phyloP scores from a whole-genome alignment of 176 grass and related monocot genomes.

The Musa beccarii region DNA sequence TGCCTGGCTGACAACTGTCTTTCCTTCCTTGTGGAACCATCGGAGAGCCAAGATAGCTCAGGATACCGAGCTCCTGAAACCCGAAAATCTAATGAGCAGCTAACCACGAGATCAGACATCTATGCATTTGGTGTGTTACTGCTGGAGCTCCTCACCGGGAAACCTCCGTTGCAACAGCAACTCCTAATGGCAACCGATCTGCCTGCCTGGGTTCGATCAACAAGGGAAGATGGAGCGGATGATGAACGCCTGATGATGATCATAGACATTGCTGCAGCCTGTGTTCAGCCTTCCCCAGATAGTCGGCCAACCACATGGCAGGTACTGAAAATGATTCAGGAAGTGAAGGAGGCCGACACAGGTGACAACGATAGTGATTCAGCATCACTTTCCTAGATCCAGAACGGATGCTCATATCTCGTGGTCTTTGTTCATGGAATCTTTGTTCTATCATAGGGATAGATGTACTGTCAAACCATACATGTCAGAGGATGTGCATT shows the following conservation, averaged over 20 bases:
- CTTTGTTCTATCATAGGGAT: background rate
- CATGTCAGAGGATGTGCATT: no score
- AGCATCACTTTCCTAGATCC: conserved; percentile 50
- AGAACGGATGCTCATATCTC: background rate
- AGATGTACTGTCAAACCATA: background rate
- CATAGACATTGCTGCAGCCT: conserved; percentile 55
- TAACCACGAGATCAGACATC: conserved; percentile 79
- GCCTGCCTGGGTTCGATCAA: conserved; percentile 48
- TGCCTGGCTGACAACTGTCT: conserved; percentile 90
- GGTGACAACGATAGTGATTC: conserved; percentile 72
- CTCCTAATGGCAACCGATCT: conserved; percentile 50
- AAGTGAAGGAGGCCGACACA: conserved; percentile 75
- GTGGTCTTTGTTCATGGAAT: background rate
- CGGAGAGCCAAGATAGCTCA: conserved; percentile 40
- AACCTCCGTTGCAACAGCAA: conserved; percentile 55
- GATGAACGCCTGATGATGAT: conserved; percentile 71
- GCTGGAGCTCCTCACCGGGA: conserved; percentile 77
- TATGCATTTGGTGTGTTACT: conserved; percentile 79
- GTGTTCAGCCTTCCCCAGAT: conserved; percentile 54
- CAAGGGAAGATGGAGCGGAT: conserved; percentile 48
- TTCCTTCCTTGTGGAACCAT: conserved; percentile 70
- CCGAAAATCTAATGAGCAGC: conserved; percentile 51
- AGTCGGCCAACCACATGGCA: conserved; percentile 86
- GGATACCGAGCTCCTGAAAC: conserved; percentile 74
- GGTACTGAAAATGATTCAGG: conserved; percentile 97